phyloP scores from a whole-genome alignment of 805 yeast species.

The Spathaspora hagerdaliae region DNA sequence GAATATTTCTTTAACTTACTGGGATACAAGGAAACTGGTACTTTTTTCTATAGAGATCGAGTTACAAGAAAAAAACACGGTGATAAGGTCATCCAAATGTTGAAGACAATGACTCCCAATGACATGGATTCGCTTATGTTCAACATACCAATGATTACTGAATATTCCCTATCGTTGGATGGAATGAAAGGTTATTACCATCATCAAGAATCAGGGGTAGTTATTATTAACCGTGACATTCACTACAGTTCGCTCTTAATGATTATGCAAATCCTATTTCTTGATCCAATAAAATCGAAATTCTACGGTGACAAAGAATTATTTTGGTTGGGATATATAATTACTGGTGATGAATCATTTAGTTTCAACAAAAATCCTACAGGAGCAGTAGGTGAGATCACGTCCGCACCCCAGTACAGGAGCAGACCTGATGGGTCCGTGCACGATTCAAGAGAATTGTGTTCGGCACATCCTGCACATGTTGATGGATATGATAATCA shows the following conservation, averaged over 20 bases:
- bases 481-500: constrained; percentile 42
- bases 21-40: constrained; percentile 29
- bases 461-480: constrained; percentile 42
- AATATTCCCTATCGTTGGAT: constrained; percentile 23
- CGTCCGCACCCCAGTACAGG: constrained; percentile 21
- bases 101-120: constrained; percentile 21
- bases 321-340: constrained; percentile 24
- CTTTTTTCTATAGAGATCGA: constrained; percentile 30
- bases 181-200: constrained; percentile 37
- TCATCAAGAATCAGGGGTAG: constrained; percentile 28
- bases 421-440: neutral
- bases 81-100: constrained; percentile 15
- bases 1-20: constrained; percentile 24
- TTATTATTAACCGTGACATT: constrained; percentile 16
- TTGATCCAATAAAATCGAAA: constrained; percentile 14
- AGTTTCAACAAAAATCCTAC: constrained; percentile 19
- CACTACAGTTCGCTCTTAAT: constrained; percentile 22
- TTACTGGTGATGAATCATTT: constrained; percentile 21
- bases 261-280: constrained; percentile 24
- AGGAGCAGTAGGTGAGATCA: constrained; percentile 24
- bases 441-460: constrained; percentile 24
- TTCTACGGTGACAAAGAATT: constrained; percentile 26
- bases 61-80: no score
- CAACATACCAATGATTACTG: constrained; percentile 29
- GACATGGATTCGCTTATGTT: constrained; percentile 22